Evolutionary conservation across 345 rosid species (phyloP).

Genomic region (Turnera subulata): DNA sequence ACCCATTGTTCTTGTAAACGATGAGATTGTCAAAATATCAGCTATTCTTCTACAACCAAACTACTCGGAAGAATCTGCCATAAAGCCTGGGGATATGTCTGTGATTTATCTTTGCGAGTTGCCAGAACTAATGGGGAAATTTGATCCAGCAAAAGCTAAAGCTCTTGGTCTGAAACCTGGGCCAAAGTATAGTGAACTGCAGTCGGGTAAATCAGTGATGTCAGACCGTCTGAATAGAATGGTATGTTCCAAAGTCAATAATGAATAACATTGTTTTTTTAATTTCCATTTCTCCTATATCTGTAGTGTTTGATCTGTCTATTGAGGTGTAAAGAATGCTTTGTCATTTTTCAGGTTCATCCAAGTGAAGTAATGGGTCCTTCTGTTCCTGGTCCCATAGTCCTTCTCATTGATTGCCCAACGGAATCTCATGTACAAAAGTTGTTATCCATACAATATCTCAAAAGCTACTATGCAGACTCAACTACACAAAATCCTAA

Average conservation of each 20-base stretch:
- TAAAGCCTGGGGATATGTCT: slow-evolving; percentile 71
- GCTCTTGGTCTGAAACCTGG: slow-evolving; percentile 82
- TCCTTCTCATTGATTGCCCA: slow-evolving; percentile 89
- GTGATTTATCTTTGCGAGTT: slow-evolving; percentile 85
- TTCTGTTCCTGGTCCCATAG: slow-evolving; percentile 83
- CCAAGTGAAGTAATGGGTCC: slow-evolving; percentile 98
- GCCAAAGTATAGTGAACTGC: slow-evolving; percentile 73
- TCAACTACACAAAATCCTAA: slow-evolving; percentile 34
- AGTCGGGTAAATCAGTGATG: slow-evolving; percentile 76
- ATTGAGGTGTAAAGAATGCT: slow-evolving; percentile 7
- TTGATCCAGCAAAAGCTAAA: slow-evolving; percentile 71
- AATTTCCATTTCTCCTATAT: neutral
- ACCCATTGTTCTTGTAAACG: slow-evolving; percentile 59
- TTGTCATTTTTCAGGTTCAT: slow-evolving; percentile 51
- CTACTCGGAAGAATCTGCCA: slow-evolving; percentile 28
- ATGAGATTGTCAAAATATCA: slow-evolving; percentile 82
- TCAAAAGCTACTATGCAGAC: slow-evolving; percentile 45
- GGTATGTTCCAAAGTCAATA: slow-evolving; percentile 43
- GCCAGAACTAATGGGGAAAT: slow-evolving; percentile 78
- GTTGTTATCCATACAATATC: slow-evolving; percentile 44
- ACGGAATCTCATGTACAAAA: slow-evolving; percentile 56
- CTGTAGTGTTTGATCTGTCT: slow-evolving; percentile 2
- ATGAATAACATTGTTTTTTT: neutral
- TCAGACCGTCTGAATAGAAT: slow-evolving; percentile 59
- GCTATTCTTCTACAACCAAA: slow-evolving; percentile 55